Conservation (phyloP, 768 basidiomycete genomes). For the Suillus sp. region DNA sequence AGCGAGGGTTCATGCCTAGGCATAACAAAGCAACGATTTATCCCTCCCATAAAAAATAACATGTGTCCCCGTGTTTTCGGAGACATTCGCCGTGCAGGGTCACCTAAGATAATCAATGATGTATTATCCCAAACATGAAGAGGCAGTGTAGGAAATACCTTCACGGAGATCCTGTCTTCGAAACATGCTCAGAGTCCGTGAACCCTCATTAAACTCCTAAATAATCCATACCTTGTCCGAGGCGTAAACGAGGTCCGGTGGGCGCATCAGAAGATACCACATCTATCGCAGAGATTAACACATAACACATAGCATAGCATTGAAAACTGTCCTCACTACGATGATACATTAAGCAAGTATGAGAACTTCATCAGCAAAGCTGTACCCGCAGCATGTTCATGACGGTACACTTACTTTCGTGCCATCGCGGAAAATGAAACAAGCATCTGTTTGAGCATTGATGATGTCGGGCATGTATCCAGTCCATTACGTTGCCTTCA, state of each 20-base stretch:
- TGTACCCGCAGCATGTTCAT: conserved; percentile 13
- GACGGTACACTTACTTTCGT: conserved; percentile 55
- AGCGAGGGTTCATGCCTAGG: background rate
- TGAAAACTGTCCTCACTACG: conserved; percentile 78
- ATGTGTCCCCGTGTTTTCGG: background rate
- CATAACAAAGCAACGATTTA: background rate
- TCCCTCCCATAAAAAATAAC: no score
- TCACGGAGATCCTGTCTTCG: conserved; percentile 83
- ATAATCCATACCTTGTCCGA: conserved; percentile 78
- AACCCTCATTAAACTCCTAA: conserved; percentile 88
- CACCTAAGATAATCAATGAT: conserved; percentile 43
- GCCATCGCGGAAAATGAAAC: conserved; percentile 69
- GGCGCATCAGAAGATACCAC: conserved; percentile 77
- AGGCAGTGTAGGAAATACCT: conserved; percentile 40
- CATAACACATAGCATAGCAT: conserved; percentile 86
- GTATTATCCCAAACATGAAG: conserved; percentile 15
- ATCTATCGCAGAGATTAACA: conserved; percentile 65
- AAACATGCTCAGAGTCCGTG: conserved; percentile 71
- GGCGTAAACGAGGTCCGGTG: conserved; percentile 78
- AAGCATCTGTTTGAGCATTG: conserved; percentile 69
- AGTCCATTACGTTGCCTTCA: conserved; percentile 68
- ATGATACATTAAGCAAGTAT: conserved; percentile 7
- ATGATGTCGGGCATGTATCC: conserved; percentile 76
- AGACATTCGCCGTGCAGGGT: conserved; percentile 46
- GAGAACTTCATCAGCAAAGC: conserved; percentile 14